A percentile compares a stretch with the other conserved stretches of the same genome.
phyloP scores from a whole-genome alignment of 1,139 yeast species.

The Protomyces arabidopsidicola region DNA sequence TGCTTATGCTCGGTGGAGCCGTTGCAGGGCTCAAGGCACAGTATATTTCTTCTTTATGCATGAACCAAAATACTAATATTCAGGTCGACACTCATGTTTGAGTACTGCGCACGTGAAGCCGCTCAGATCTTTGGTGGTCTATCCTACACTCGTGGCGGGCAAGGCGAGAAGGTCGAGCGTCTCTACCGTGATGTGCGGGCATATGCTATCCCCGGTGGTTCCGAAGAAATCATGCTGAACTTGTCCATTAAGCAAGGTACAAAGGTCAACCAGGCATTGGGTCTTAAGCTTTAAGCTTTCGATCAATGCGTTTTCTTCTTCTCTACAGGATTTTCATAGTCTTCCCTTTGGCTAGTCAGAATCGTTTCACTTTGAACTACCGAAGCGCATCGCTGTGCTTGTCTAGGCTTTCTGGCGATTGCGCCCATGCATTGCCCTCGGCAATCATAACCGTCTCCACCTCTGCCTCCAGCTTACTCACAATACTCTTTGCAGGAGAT shows the following conservation, averaged over 20 bases:
- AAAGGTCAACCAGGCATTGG: constrained; percentile 25
- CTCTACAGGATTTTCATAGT: neutral
- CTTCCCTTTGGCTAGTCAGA: too few relatives aligned
- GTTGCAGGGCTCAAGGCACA: constrained; percentile 47
- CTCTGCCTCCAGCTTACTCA: too few relatives aligned
- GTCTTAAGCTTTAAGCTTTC: constrained; percentile 18
- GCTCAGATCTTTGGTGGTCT: constrained; percentile 47
- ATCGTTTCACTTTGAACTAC: too few relatives aligned
- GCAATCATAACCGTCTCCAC: too few relatives aligned
- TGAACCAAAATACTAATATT: neutral
- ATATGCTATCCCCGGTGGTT: constrained; percentile 44
- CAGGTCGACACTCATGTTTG: constrained; percentile 43
- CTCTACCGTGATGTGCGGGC: constrained; percentile 47
- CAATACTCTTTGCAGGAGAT: too few relatives aligned
- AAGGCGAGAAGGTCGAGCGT: constrained; percentile 46
- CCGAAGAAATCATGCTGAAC: constrained; percentile 47
- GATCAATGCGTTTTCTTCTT: neutral
- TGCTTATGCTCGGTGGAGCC: constrained; percentile 46
- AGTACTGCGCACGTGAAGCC: constrained; percentile 45
- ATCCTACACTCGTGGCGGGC: constrained; percentile 46
- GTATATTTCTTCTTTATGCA: neutral
- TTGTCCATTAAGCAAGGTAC: constrained; percentile 37
- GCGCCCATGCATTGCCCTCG: neutral
- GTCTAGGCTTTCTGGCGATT: neutral
- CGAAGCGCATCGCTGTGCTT: neutral